Evolutionary conservation across 441 rosid genomes (phyloP).

Genomic region (Populus hybrid): DNA sequence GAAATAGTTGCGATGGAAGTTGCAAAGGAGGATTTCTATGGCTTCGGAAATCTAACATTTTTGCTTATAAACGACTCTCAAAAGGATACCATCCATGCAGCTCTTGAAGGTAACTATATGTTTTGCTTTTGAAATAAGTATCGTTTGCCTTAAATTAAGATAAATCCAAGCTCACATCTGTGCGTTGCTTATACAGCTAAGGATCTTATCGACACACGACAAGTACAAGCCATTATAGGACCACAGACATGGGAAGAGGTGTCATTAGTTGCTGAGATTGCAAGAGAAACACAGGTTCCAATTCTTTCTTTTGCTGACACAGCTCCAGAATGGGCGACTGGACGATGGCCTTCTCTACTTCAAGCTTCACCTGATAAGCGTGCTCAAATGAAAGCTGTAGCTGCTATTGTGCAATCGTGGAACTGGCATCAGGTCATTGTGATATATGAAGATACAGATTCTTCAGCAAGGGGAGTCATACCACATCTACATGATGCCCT

Average conservation of each 20-base stretch:
- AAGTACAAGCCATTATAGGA: slow-evolving; percentile 30
- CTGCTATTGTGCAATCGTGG: slow-evolving; percentile 26
- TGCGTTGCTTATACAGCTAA: slow-evolving; percentile 5
- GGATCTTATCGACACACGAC: slow-evolving; percentile 11
- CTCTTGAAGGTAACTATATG: slow-evolving; percentile 15
- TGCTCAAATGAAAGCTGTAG: slow-evolving; percentile 31
- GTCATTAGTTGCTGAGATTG: slow-evolving; percentile 16
- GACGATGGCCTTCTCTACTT: slow-evolving; percentile 23
- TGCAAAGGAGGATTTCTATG: slow-evolving; percentile 22
- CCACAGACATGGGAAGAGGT: slow-evolving; percentile 28
- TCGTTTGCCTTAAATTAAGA: not conserved
- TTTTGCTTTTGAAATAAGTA: not conserved
- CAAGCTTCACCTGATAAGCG: slow-evolving; percentile 23
- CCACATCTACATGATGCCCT: slow-evolving; percentile 20
- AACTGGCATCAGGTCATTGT: slow-evolving; percentile 23
- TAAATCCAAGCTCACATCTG: not conserved
- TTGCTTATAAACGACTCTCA: slow-evolving; percentile 1
- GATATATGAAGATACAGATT: slow-evolving; percentile 20
- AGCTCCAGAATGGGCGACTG: slow-evolving; percentile 24
- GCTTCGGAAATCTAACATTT: slow-evolving; percentile 1
- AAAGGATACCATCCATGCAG: slow-evolving; percentile 16
- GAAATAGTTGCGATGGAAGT: slow-evolving; percentile 30
- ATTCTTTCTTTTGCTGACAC: slow-evolving; percentile 21
- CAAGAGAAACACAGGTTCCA: slow-evolving; percentile 18
- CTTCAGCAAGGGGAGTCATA: slow-evolving; percentile 7